Percentiles rank a stretch among this genome's conserved stretches.
These are phyloP conservation scores for Lenwebbia sp. DNA, from an alignment of 345 rosid species.

Conservation along the genomic window DNA sequence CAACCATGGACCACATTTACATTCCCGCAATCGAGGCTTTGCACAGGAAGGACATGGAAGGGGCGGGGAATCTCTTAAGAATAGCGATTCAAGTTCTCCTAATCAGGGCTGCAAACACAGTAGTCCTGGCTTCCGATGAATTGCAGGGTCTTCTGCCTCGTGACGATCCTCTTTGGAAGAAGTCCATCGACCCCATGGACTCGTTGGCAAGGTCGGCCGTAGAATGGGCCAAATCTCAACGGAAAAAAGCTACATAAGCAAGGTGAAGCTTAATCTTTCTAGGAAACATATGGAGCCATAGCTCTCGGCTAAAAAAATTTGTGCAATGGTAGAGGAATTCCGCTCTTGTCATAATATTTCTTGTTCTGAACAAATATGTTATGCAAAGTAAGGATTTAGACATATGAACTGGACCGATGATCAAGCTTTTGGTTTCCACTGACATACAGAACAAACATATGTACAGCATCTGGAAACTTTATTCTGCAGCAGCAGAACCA, in stretches of 20 bases:
- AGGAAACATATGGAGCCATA: neutral
- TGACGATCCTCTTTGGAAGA: constrained; percentile 41
- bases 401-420: neutral
- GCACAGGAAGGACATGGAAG: constrained; percentile 29
- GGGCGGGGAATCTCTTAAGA: constrained; percentile 32
- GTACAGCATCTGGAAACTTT: neutral
- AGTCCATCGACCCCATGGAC: constrained; percentile 33
- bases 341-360: neutral
- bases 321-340: neutral
- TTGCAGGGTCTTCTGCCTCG: constrained; percentile 20
- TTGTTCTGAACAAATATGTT: neutral
- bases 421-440: neutral
- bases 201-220: constrained; percentile 30
- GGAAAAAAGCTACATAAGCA: neutral
- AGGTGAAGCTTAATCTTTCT: neutral
- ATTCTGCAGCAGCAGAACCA: neutral
- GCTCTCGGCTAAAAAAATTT: neutral
- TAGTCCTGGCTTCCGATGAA: constrained; percentile 29
- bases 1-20: constrained; percentile 31
- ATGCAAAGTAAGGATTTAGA: neutral
- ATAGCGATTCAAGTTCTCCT: constrained; percentile 41
- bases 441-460: neutral
- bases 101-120: constrained; percentile 32
- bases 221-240: constrained; percentile 15
- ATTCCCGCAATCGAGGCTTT: constrained; percentile 34